These are phyloP conservation scores for Syzygium malaccense DNA, from an alignment of 441 rosid genomes.

Conservation along the genomic window DNA sequence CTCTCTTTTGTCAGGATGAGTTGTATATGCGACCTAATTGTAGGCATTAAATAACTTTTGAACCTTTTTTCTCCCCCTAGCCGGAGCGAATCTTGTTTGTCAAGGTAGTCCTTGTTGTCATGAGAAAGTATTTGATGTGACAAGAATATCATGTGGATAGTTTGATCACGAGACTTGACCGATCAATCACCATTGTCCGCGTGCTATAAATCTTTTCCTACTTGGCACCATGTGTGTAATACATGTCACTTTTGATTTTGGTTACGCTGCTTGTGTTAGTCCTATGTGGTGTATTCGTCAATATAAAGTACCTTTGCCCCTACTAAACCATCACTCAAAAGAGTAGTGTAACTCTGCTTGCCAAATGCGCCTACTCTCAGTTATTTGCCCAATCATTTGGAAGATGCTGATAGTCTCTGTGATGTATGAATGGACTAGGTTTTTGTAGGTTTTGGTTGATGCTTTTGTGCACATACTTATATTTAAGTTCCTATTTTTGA, in stretches of 20 bases:
- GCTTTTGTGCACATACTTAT: not conserved
- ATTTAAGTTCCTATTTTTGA: not conserved
- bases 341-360: not conserved
- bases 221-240: not conserved
- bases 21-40: too few relatives aligned
- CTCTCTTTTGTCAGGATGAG: not conserved
- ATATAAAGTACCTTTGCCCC: not conserved
- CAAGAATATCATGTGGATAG: too few relatives aligned
- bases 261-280: not conserved
- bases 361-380: not conserved
- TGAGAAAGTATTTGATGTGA: too few relatives aligned
- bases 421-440: not conserved
- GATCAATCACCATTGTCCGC: not conserved
- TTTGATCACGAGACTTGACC: not conserved
- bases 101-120: not conserved
- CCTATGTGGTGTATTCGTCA: accelerated
- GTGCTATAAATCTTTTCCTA: not conserved
- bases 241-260: not conserved
- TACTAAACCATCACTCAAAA: not conserved
- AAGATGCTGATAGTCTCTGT: not conserved
- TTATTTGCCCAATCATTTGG: not conserved
- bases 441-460: not conserved
- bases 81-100: not conserved
- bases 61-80: not conserved
- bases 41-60: not conserved